Base-by-base conservation (phyloP, 2,329 filamentous ascomycete species). In the Blastomyces gilchristii region DNA sequence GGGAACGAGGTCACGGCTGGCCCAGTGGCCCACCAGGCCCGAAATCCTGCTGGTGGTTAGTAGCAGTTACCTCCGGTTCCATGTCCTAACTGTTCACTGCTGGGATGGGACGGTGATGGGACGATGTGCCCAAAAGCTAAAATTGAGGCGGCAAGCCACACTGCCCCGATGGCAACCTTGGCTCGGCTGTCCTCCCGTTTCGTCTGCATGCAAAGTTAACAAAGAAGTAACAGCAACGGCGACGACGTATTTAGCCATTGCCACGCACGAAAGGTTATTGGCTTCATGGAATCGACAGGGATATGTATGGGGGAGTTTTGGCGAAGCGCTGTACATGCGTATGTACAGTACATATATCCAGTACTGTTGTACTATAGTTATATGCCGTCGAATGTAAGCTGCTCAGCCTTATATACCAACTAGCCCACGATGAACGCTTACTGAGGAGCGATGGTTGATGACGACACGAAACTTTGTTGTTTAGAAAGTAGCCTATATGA, bases 321-420 rank as follows among this genome's bases (percentile, higher is more conserved):
- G n/a, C n/a, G 18, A 22, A 18, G 8, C 11, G 37, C 22, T 41
- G 9, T 31, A 31, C 28, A 22, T 22, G n/a, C n/a, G n/a, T 22
- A 22, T 22, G n/a, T 22, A 22, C n/a, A 22, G n/a, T 22, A 22
- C n/a, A 22, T 22, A 22, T 22, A 22, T 22, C n/a, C n/a, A 22
- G n/a, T 22, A 22, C n/a, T 22, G n/a, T 22, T 18, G 52, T 18
- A 5, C 43, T 18, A 7, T 18, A 22, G n/a, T 22, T 22, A 18
- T 3, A 16, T 54, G 49, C 5, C n/a, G 37, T 45, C 41, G 41
- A 45, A 18, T 45, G 16, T 14, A 37, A 31, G n/a, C 8, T 4
- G 53, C 39, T 56, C 31, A 56, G 53, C 53, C 53, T 39, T 56
- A 56, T 56, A 56, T 56, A 25, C 18, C 34, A 56, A 56, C 25